Percentiles rank a stretch among this genome's conserved stretches.
phyloP scores from a whole-genome alignment of 306 rosid species.

The peach (Prunus persica) region DNA sequence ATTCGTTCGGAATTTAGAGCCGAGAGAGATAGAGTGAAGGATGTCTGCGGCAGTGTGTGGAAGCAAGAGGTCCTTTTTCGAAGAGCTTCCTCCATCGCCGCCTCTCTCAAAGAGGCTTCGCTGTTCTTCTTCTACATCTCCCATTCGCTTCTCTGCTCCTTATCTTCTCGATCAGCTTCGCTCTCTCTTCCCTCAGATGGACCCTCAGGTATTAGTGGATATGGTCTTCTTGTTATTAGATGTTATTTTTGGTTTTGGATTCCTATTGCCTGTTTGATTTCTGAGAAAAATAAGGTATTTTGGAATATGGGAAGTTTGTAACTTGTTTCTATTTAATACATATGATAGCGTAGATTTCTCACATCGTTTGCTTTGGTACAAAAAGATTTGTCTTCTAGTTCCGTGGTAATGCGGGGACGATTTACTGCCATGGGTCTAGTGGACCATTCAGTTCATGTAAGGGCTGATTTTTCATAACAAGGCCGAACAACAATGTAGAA shows the following conservation, averaged over 20 bases:
- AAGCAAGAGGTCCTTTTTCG: conserved; percentile 94
- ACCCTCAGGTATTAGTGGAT: conserved; percentile 31
- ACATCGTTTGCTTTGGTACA: background rate
- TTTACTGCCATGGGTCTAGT: background rate
- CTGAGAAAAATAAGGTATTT: background rate
- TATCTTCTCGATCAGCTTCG: conserved; percentile 67
- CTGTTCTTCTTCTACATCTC: conserved; percentile 82
- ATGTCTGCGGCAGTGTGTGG: conserved; percentile 99
- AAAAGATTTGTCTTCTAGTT: background rate
- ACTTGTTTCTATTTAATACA: background rate
- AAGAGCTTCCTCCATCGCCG: conserved; percentile 92
- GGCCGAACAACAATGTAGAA: background rate
- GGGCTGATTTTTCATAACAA: background rate
- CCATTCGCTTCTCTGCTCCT: conserved; percentile 54
- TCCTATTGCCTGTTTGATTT: background rate
- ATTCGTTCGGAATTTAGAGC: background rate
- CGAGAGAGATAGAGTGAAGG: conserved; percentile 31
- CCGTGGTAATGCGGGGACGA: background rate
- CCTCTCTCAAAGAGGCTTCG: conserved; percentile 85
- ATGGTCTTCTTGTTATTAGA: too few species aligned
- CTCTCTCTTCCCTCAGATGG: conserved; percentile 78
- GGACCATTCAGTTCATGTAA: background rate
- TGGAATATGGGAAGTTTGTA: background rate
- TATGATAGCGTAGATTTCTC: background rate
- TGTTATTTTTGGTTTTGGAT: background rate